Percentiles rank a stretch among this genome's conserved stretches.
These are phyloP conservation scores for Penicillium verhagenii DNA, from an alignment of 495 filamentous ascomycete species.

Conservation along the genomic window DNA sequence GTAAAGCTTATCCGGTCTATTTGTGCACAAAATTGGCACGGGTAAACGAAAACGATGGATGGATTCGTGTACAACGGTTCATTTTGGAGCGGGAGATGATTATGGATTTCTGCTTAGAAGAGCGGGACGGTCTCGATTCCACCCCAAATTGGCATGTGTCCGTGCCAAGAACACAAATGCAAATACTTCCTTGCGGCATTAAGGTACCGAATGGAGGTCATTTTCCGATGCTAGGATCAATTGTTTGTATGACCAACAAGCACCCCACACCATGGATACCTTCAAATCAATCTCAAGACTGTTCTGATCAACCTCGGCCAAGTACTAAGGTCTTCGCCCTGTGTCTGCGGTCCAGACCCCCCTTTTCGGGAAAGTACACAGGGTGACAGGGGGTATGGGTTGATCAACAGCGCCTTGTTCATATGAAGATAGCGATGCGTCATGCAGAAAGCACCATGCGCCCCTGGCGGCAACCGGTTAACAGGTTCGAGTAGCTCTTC, in stretches of 20 bases:
- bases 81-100: background rate
- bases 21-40: conserved; percentile 2
- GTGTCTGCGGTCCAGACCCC: no score
- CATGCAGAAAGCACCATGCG: background rate
- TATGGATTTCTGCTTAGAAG: conserved; percentile 16
- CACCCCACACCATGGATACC: no score
- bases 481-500: background rate
- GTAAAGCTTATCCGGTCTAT: conserved; percentile 15
- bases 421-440: background rate
- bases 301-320: no score
- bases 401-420: background rate
- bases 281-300: no score
- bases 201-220: background rate
- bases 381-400: no score
- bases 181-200: background rate
- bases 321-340: no score
- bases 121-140: conserved; percentile 9
- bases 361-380: no score
- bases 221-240: background rate
- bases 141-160: background rate
- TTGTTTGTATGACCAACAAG: no score
- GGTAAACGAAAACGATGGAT: background rate
- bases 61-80: background rate
- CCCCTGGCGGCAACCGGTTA: background rate
- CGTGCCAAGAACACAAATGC: background rate